A percentile compares a stretch with the other conserved stretches of the same genome.
phyloP scores from a whole-genome alignment of 495 filamentous ascomycete species.

The Cercophora newfieldiana region DNA sequence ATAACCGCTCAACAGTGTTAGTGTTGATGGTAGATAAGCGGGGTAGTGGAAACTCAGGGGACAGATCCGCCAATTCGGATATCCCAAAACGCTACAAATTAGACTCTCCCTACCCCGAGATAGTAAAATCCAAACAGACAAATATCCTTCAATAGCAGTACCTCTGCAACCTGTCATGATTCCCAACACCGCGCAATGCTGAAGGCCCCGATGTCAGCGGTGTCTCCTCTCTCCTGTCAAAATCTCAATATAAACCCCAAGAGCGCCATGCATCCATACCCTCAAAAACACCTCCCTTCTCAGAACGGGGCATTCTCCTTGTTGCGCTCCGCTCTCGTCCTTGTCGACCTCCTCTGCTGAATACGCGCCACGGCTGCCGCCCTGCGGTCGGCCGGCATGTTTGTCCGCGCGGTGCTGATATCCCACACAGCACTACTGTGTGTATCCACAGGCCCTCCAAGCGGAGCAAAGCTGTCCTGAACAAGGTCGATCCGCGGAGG shows the following conservation, averaged over 20 bases:
- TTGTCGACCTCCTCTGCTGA: constrained; percentile 52
- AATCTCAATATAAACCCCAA: background rate
- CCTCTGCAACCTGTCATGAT: background rate
- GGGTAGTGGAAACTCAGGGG: background rate
- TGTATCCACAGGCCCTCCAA: constrained; percentile 32
- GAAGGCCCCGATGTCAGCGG: background rate
- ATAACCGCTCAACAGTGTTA: background rate
- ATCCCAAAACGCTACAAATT: background rate
- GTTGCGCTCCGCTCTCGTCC: constrained; percentile 33
- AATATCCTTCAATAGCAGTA: background rate
- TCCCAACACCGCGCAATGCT: constrained; percentile 10
- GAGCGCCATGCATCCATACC: background rate
- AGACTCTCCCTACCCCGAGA: background rate
- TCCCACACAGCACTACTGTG: constrained; percentile 32
- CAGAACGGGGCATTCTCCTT: constrained; percentile 49
- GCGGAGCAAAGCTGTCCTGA: constrained; percentile 44
- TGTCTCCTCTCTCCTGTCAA: background rate
- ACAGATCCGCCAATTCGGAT: background rate
- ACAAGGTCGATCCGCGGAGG: constrained; percentile 38
- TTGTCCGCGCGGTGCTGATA: constrained; percentile 42
- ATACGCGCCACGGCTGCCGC: constrained; percentile 65
- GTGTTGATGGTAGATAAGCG: constrained; percentile 1
- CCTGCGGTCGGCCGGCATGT: constrained; percentile 58
- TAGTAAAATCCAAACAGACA: background rate
- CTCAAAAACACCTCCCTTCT: background rate